Base-by-base conservation (phyloP, 2,329 filamentous ascomycete species). In the Corynespora cassiicola region DNA sequence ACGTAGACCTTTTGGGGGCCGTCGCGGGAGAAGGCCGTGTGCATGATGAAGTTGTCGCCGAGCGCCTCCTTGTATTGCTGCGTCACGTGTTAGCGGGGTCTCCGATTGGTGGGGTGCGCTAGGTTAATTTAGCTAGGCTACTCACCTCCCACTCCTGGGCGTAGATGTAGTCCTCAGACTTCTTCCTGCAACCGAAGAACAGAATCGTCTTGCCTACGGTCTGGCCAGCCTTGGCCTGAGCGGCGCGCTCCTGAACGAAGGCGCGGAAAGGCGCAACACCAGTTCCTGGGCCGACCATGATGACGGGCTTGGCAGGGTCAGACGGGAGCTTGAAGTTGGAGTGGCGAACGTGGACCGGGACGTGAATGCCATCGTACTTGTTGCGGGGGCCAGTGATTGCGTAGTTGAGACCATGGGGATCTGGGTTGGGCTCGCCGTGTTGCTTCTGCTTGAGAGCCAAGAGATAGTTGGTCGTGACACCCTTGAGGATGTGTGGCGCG, bases 321-420 rank as follows among this genome's bases (percentile, higher is more conserved):
- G 94, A 96, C 7, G 94, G 94, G 19, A 99, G 82, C 77, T 97
- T 97, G 82, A 99, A 99, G 77, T 97, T 99, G 51, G 94, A 97
- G 74, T 96, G 92, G 51, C 94, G 89, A 43, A 99, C 85, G 65
- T 99, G 94, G 10, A 99, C 89, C 3, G 94, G 94, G 16, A 97
- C 86, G 63, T 95, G 91, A 45, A 96, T 86, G 45, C 92, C 92
- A 60, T 96, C 89, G 70, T 97, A 99, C 74, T 95, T 97, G 79
- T 96, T 95, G 61, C 94, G 84, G 11, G 94, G 94, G 9, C 94
- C 94, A 31, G 73, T 86, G 54, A 97, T 87, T 40, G 90, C 81
- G 70, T 97, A 99, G 38, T 85, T 90, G 42, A 92, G 75, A 37
- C 90, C 89, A 59, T 94, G 89, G 17, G 88, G 84, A 63, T 90